Conservation (phyloP, 305 asterid genomes). For the Plantago coronopus region DNA sequence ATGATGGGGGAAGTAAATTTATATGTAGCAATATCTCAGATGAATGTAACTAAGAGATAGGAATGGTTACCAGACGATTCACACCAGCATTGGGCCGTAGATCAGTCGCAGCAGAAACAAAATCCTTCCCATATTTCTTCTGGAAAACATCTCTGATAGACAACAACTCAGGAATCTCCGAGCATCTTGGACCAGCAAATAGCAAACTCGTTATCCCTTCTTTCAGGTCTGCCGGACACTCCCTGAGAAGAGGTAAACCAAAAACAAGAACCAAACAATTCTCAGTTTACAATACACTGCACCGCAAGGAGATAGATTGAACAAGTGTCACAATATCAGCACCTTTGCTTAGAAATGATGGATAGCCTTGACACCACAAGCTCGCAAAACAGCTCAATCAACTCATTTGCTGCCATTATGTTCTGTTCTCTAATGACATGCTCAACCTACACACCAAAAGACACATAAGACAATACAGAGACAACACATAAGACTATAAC, state of each 20-base stretch:
- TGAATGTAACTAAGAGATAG: too few relatives aligned
- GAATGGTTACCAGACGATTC: slow-evolving; percentile 60
- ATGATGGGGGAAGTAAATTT: too few relatives aligned
- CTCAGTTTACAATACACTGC: not conserved
- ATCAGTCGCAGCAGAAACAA: slow-evolving; percentile 91
- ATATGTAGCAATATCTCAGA: too few relatives aligned
- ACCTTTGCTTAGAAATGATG: slow-evolving; percentile 82
- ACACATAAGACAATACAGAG: not conserved
- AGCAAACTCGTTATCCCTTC: slow-evolving; percentile 89
- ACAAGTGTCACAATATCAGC: not conserved
- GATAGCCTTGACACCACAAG: slow-evolving; percentile 75
- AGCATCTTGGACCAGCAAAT: slow-evolving; percentile 94
- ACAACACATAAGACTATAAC: not conserved
- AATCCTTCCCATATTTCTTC: slow-evolving; percentile 91
- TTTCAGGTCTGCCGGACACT: slow-evolving; percentile 91
- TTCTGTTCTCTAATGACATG: slow-evolving; percentile 95
- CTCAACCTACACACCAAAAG: slow-evolving; percentile 53
- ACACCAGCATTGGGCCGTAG: slow-evolving; percentile 92
- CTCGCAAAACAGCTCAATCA: slow-evolving; percentile 92
- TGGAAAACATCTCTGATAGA: slow-evolving; percentile 65
- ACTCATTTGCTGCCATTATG: slow-evolving; percentile 86
- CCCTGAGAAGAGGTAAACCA: slow-evolving; percentile 41
- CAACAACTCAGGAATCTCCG: slow-evolving; percentile 81
- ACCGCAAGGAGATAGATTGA: slow-evolving; percentile 1
- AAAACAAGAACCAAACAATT: not conserved